Conservation (phyloP, 2,329 filamentous ascomycete species). For the Cladosporium colombiae region DNA sequence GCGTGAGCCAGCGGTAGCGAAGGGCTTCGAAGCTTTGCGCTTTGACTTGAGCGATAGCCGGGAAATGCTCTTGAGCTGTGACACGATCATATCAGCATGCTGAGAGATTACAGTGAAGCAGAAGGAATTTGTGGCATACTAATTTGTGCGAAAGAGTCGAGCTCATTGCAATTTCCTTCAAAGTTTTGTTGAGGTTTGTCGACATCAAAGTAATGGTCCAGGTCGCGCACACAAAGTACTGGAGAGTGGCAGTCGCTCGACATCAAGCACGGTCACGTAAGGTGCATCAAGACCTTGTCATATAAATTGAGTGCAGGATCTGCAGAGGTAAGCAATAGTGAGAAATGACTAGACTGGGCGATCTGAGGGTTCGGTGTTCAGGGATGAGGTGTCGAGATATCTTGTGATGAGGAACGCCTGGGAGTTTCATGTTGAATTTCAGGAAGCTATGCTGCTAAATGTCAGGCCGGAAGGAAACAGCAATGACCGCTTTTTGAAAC, state of each 20-base stretch:
- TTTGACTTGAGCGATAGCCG: background rate
- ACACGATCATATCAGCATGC: background rate
- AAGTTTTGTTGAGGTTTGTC: background rate
- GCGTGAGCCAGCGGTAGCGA: conserved; percentile 17
- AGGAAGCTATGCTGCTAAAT: background rate
- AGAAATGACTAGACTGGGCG: background rate
- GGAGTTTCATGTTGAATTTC: background rate
- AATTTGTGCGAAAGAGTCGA: background rate
- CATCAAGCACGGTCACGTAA: conserved; percentile 8
- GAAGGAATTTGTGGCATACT: background rate
- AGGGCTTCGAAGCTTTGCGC: background rate
- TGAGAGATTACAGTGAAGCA: background rate
- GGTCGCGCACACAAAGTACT: conserved; percentile 11
- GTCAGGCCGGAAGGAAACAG: background rate
- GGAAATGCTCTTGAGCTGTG: conserved; percentile 19
- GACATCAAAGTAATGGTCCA: background rate
- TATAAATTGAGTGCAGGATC: background rate
- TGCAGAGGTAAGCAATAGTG: background rate
- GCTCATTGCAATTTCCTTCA: background rate
- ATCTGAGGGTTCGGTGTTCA: background rate
- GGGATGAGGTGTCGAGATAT: background rate
- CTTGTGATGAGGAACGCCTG: background rate
- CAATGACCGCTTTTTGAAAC: background rate
- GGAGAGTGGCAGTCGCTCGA: conserved; percentile 15
- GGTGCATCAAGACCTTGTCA: background rate